These are phyloP conservation scores for Bipolaris gigantea DNA, from an alignment of 2,329 filamentous ascomycete genomes.

Conservation along the genomic window DNA sequence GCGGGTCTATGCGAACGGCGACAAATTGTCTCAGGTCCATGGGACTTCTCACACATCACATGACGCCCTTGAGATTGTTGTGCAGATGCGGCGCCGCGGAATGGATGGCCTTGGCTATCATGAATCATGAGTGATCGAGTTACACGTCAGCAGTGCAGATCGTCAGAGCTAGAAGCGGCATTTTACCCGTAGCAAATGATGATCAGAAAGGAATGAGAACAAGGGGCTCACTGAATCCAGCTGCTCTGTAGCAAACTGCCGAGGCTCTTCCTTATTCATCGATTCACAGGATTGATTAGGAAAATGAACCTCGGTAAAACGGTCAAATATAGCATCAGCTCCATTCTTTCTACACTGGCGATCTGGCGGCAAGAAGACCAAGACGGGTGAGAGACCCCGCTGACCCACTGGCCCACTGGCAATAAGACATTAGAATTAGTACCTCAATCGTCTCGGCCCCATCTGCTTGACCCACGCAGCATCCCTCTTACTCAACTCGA, in stretches of 20 bases:
- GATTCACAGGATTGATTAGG: background rate
- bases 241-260: background rate
- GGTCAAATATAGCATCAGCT: background rate
- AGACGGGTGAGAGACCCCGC: background rate
- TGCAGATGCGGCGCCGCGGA: background rate
- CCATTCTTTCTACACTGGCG: background rate
- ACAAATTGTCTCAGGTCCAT: background rate
- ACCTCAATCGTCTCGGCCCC: conserved; percentile 5
- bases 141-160: background rate
- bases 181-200: background rate
- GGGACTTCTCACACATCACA: background rate
- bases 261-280: background rate
- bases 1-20: no score
- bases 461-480: conserved; percentile 38
- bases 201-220: background rate
- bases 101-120: background rate
- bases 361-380: background rate
- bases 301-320: background rate
- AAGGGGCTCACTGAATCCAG: background rate
- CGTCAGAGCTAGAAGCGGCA: background rate
- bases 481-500: conserved; percentile 36
- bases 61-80: background rate
- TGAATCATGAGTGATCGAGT: background rate
- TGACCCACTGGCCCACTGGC: no score
- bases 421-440: background rate